Evolutionary conservation across 495 filamentous ascomycete species (phyloP).

Genomic region (Penicillium crystallinum): DNA sequence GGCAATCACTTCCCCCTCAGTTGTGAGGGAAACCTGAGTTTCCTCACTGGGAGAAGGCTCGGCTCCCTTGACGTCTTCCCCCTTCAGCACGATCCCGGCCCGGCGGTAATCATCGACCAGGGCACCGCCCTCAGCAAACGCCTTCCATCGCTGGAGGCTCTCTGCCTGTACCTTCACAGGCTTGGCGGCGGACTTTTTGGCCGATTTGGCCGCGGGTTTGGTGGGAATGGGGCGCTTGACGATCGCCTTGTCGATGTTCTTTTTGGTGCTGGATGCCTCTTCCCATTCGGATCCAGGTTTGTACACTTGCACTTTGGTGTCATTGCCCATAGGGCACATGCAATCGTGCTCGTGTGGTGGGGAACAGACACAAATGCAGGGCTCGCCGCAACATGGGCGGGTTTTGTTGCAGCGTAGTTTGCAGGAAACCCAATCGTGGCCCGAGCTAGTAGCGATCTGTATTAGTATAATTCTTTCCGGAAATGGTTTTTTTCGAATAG

Average conservation of each 20-base stretch:
- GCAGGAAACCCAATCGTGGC: conserved; percentile 7
- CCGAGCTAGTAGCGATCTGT: neutral
- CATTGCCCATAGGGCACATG: neutral
- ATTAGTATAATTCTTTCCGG: neutral
- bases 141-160: neutral
- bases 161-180: neutral
- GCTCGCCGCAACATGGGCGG: neutral
- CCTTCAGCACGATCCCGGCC: too few relatives aligned
- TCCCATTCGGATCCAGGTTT: neutral
- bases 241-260: neutral
- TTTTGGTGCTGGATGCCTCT: neutral
- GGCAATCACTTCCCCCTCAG: neutral
- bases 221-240: too few relatives aligned
- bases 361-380: conserved; percentile 6
- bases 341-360: conserved; percentile 10
- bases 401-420: neutral
- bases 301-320: neutral
- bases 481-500: neutral
- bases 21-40: neutral
- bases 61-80: too few relatives aligned
- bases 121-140: conserved; percentile 5
- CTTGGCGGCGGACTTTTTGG: neutral
- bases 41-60: neutral
- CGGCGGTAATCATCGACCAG: neutral
- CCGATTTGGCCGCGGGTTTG: too few relatives aligned